phyloP scores from a whole-genome alignment of 495 filamentous ascomycete species.

The Xylaria palmicola region DNA sequence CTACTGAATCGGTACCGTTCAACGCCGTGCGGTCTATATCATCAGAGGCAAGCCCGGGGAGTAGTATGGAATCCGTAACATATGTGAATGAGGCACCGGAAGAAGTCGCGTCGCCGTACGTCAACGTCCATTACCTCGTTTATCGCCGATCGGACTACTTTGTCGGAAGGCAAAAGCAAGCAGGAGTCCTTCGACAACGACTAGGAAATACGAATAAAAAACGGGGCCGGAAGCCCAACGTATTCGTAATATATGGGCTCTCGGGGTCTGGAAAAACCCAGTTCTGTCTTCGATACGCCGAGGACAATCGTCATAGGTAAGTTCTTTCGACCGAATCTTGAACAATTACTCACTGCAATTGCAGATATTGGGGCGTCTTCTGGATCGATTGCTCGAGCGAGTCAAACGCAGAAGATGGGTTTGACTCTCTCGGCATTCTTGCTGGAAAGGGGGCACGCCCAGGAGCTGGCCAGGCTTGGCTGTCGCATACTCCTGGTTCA shows the following conservation, averaged over 20 bases:
- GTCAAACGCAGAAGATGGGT: constrained; percentile 28
- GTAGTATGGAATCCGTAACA: not conserved
- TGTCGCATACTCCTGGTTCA: constrained; percentile 24
- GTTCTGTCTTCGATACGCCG: constrained; percentile 28
- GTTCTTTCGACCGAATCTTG: constrained; percentile 14
- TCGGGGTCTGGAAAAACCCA: constrained; percentile 39
- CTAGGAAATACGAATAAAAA: not conserved
- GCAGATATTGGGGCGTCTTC: constrained; percentile 47
- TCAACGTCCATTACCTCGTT: constrained; percentile 2
- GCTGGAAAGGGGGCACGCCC: constrained; percentile 23
- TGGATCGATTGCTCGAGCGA: constrained; percentile 41
- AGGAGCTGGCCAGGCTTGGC: constrained; percentile 30
- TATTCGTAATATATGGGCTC: constrained; percentile 20
- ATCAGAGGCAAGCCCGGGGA: not conserved
- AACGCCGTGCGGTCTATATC: not conserved
- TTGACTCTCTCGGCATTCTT: constrained; percentile 26
- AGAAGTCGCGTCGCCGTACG: not conserved
- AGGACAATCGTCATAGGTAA: constrained; percentile 40
- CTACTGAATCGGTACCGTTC: not conserved
- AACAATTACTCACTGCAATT: not conserved
- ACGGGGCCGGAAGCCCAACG: constrained; percentile 3
- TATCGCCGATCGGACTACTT: constrained; percentile 1
- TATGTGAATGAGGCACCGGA: not conserved
- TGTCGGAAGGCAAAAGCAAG: constrained; percentile 4
- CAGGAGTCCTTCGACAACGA: not conserved